phyloP scores from a whole-genome alignment of 352 stramenopile species.

The Globisporangium radiosum region DNA sequence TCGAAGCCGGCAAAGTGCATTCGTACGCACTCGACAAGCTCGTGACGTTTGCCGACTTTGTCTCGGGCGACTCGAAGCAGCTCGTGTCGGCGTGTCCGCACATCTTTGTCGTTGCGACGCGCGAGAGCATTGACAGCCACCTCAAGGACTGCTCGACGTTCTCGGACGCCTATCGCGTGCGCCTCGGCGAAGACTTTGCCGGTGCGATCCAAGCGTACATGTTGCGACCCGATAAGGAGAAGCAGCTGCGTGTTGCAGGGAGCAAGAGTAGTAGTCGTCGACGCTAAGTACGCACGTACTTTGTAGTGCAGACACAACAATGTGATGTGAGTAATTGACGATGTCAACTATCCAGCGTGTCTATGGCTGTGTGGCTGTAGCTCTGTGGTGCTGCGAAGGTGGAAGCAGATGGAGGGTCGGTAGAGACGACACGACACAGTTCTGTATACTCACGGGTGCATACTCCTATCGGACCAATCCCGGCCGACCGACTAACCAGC shows the following conservation, averaged over 20 bases:
- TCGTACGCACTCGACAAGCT: constrained; percentile 40
- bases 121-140: constrained; percentile 67
- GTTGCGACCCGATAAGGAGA: constrained; percentile 6
- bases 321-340: no score
- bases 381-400: not conserved
- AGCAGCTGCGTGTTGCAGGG: not conserved
- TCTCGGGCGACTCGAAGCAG: constrained; percentile 31
- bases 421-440: not conserved
- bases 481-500: no score
- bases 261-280: not conserved
- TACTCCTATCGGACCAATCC: no score
- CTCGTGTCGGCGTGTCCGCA: constrained; percentile 56
- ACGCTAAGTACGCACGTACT: not conserved
- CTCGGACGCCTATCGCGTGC: constrained; percentile 39
- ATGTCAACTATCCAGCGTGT: no score
- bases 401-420: not conserved
- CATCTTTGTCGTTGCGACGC: constrained; percentile 51
- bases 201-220: constrained; percentile 26
- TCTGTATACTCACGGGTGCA: not conserved
- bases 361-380: no score
- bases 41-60: constrained; percentile 58
- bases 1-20: constrained; percentile 55
- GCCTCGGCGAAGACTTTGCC: constrained; percentile 24
- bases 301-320: not conserved
- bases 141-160: constrained; percentile 65